These are phyloP conservation scores for Vanrija pseudolonga DNA, from an alignment of 1,284 basidiomycete genomes.

Conservation along the genomic window DNA sequence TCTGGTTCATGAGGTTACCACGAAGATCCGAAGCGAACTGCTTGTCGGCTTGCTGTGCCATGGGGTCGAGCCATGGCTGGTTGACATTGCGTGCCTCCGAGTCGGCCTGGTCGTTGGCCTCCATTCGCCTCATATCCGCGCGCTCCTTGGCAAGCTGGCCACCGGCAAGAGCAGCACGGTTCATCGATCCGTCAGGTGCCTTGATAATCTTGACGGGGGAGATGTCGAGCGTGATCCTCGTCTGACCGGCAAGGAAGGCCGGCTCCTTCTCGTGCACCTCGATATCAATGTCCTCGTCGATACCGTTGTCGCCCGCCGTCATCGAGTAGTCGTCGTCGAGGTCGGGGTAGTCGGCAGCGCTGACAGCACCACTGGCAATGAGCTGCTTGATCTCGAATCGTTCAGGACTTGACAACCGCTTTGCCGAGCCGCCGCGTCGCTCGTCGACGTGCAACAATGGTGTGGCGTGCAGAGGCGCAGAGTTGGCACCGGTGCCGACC, in stretches of 20 bases:
- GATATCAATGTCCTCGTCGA: slow-evolving; percentile 94
- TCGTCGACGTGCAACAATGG: slow-evolving; percentile 51
- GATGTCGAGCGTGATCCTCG: slow-evolving; percentile 87
- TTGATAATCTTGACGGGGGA: slow-evolving; percentile 97
- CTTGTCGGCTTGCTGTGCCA: slow-evolving; percentile 81
- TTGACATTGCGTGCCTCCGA: slow-evolving; percentile 89
- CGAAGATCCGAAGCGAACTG: slow-evolving; percentile 92
- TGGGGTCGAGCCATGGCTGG: slow-evolving; percentile 95
- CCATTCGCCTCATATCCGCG: slow-evolving; percentile 87
- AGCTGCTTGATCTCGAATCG: slow-evolving; percentile 99
- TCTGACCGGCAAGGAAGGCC: slow-evolving; percentile 92
- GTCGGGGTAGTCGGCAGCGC: slow-evolving; percentile 92
- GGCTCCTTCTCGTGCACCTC: slow-evolving; percentile 97
- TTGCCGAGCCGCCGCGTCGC: slow-evolving; percentile 68
- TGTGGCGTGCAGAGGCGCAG: slow-evolving; percentile 39
- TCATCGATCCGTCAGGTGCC: slow-evolving; percentile 89
- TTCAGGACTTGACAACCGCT: slow-evolving; percentile 91
- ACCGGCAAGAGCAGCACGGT: slow-evolving; percentile 90
- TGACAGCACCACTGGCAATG: slow-evolving; percentile 89
- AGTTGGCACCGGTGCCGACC: slow-evolving; percentile 59
- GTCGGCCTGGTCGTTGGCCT: slow-evolving; percentile 90
- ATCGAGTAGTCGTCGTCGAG: slow-evolving; percentile 85
- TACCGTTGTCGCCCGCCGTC: slow-evolving; percentile 72
- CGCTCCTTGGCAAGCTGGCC: slow-evolving; percentile 92
- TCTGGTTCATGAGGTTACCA: slow-evolving; percentile 61